These are phyloP conservation scores for Raffaelea ambrosiae DNA, from an alignment of 2,329 filamentous ascomycete genomes.

Conservation along the genomic window DNA sequence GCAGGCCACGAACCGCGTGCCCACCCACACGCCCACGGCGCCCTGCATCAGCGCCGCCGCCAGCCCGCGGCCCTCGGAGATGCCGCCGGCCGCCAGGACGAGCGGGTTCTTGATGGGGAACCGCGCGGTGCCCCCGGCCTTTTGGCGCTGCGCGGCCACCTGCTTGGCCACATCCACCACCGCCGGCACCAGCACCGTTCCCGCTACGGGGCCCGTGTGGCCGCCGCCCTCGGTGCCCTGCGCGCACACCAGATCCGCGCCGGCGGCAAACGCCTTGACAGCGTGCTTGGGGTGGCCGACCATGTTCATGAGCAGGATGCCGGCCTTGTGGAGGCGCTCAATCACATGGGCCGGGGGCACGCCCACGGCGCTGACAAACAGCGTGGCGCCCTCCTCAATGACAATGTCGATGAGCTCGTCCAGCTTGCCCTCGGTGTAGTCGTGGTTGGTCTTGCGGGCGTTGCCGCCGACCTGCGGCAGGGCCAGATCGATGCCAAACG, in stretches of 20 bases:
- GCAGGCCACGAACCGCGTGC: slow-evolving; percentile 81
- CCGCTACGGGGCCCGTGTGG: slow-evolving; percentile 82
- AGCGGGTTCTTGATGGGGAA: slow-evolving; percentile 40
- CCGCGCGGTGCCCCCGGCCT: background rate
- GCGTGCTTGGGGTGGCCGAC: slow-evolving; percentile 89
- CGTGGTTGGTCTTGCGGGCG: slow-evolving; percentile 87
- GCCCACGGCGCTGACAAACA: slow-evolving; percentile 85
- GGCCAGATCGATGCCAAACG: slow-evolving; percentile 87
- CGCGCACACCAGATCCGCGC: slow-evolving; percentile 84
- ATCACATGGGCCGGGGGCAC: slow-evolving; percentile 70
- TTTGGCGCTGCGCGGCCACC: slow-evolving; percentile 48
- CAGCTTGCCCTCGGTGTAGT: slow-evolving; percentile 85
- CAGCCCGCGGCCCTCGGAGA: slow-evolving; percentile 72
- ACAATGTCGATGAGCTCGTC: slow-evolving; percentile 83
- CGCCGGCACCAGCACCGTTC: slow-evolving; percentile 76
- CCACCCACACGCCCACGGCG: slow-evolving; percentile 85
- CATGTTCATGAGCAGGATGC: slow-evolving; percentile 94
- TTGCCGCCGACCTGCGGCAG: slow-evolving; percentile 79
- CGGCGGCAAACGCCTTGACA: slow-evolving; percentile 74
- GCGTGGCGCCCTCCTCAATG: slow-evolving; percentile 69
- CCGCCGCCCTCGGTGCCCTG: slow-evolving; percentile 92
- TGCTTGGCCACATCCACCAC: slow-evolving; percentile 72
- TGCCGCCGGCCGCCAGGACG: slow-evolving; percentile 83
- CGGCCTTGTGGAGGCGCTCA: slow-evolving; percentile 66
- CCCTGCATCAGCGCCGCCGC: slow-evolving; percentile 82